Base-by-base conservation (phyloP, 2,329 filamentous ascomycete species). In the Diaporthe longicolla region DNA sequence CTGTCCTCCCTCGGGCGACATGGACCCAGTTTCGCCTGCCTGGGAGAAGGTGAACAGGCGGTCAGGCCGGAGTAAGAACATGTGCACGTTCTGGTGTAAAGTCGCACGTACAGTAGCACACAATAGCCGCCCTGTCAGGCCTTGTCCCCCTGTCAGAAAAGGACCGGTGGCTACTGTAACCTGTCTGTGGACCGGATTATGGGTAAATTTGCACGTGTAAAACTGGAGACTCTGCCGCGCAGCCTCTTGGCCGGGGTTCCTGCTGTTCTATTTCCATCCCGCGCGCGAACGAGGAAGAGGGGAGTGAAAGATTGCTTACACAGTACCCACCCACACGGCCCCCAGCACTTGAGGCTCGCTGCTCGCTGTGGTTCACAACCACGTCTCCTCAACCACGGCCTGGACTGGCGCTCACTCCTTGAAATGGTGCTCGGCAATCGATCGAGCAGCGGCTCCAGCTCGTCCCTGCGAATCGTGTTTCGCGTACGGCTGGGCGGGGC, bases 391-490 rank as follows among this genome's bases (percentile, higher is more conserved):
- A n/a, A 19, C 19, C 26, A 24, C 10, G 4, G 45, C 26, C 43
- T 24, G 43, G 29, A 35, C 26, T 43, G 29, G 24, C 58, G 17
- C 35, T 37, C 37, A 19, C 40, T 40, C 37, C 37, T 26, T 24
- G 21, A 32, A 26, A 29, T 66, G 21, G 21, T 40, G 63, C 63
- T 66, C 63, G 63, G 63, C 37, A 68, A 68, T 68, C 63, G 63
- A 68, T 68, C 63, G 63, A 54, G 48, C 63, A 26, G n/a, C 40
- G 45, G 63, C 48, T 66, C 43, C 63, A 52, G 48, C 63, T 68
- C 48, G 63, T 54, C 63, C 48, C 63, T 66, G 48, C 63, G 48
- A 68, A 40, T 54, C 63, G 63, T 40, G 63, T 68, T 40, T 68
- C 63, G 63, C 63, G n/a, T 37, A 54, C 48, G 63, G 48, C 63